phyloP scores from a whole-genome alignment of 768 basidiomycete genomes.

The Phlebiopsis flavidoalba region DNA sequence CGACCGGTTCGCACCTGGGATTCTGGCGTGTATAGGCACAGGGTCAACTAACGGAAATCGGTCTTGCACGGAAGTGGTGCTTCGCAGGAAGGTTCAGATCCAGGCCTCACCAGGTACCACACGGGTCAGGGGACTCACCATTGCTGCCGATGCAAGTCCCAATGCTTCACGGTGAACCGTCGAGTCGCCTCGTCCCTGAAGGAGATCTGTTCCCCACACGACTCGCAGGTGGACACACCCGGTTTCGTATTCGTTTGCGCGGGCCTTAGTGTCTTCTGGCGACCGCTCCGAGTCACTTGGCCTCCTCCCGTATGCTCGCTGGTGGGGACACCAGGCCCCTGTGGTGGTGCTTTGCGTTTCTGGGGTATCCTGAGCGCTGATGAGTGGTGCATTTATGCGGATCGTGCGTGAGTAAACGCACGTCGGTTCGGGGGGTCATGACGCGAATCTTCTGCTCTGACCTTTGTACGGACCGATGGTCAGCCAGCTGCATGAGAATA shows the following conservation, averaged over 20 bases:
- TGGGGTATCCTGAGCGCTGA: conserved; percentile 26
- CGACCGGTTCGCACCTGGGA: conserved; percentile 9
- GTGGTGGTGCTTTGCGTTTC: conserved; percentile 32
- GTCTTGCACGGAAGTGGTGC: conserved; percentile 19
- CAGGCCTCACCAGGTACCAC: background rate
- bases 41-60: conserved; percentile 9
- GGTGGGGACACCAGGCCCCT: conserved; percentile 3
- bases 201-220: conserved; percentile 55
- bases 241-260: conserved; percentile 55
- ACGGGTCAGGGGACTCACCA: conserved; percentile 40
- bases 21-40: conserved; percentile 12
- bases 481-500: background rate
- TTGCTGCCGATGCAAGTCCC: conserved; percentile 56
- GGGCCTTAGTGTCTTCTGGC: conserved; percentile 7
- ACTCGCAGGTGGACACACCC: conserved; percentile 63
- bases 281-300: conserved; percentile 1
- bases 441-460: conserved; percentile 1
- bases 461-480: background rate
- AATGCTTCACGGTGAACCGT: conserved; percentile 61
- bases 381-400: background rate
- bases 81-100: conserved; percentile 3
- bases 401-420: conserved; percentile 1
- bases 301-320: conserved; percentile 3
- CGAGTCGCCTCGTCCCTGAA: conserved; percentile 62
- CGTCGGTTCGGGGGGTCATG: background rate